Percentiles rank a stretch among this genome's conserved stretches.
Conservation (phyloP, 2,329 filamentous ascomycete genomes). For the Microcyclosporella mali region DNA sequence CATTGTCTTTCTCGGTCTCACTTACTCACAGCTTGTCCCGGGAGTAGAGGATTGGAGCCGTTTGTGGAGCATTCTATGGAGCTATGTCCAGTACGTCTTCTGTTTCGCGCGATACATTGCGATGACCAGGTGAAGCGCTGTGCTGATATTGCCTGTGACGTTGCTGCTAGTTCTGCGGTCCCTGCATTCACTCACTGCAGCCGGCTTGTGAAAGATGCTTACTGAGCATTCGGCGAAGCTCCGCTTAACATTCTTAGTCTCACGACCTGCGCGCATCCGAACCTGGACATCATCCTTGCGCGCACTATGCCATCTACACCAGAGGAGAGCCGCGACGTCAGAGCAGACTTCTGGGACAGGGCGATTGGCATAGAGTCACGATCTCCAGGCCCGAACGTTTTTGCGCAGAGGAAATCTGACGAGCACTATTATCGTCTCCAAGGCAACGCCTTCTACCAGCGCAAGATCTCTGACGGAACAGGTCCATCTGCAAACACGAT, state of each 20-base stretch:
- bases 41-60: too few species aligned
- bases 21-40: too few species aligned
- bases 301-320: background rate
- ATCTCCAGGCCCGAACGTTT: slow-evolving; percentile 26
- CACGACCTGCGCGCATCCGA: background rate
- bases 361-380: slow-evolving; percentile 1
- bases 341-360: background rate
- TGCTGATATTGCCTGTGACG: too few species aligned
- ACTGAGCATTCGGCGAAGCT: too few species aligned
- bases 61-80: too few species aligned
- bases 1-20: too few species aligned
- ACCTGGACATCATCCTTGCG: background rate
- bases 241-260: background rate
- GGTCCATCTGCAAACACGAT: slow-evolving; percentile 16
- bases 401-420: slow-evolving; percentile 20
- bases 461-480: slow-evolving; percentile 19
- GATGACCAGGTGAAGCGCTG: too few species aligned
- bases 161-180: too few species aligned
- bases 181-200: too few species aligned
- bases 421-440: slow-evolving; percentile 22
- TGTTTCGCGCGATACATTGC: too few species aligned
- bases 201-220: too few species aligned
- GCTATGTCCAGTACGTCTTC: too few species aligned
- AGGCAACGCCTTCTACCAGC: slow-evolving; percentile 32
- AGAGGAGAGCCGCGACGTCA: background rate